These are phyloP conservation scores for Begonia fuchsioides DNA, from an alignment of 306 rosid species.

Conservation along the genomic window DNA sequence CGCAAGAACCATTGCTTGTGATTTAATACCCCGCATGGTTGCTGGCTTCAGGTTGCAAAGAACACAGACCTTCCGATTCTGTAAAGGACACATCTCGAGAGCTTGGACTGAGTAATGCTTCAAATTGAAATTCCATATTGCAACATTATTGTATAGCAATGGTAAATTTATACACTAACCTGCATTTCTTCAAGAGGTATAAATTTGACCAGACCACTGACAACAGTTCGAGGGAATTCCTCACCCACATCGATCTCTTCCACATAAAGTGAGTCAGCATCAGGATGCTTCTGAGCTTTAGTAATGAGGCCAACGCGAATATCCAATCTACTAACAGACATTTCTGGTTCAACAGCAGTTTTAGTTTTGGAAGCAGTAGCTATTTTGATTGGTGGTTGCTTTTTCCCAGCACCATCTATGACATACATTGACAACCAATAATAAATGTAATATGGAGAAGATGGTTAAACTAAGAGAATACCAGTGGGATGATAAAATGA, in stretches of 20 bases:
- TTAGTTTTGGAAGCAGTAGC: conserved; percentile 31
- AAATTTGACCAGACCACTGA: conserved; percentile 82
- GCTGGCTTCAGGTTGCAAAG: conserved; percentile 92
- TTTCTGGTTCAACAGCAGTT: conserved; percentile 37
- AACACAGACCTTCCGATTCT: conserved; percentile 87
- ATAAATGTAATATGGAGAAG: too few relatives aligned
- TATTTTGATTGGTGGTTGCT: conserved; percentile 38
- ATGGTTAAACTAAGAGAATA: too few relatives aligned
- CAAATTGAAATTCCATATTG: too few relatives aligned
- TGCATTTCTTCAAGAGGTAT: conserved; percentile 89
- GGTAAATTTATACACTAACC: conserved; percentile 45
- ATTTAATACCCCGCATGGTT: conserved; percentile 73
- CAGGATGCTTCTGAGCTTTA: conserved; percentile 83
- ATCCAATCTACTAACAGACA: conserved; percentile 72
- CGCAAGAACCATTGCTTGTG: conserved; percentile 97
- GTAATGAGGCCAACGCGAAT: conserved; percentile 77
- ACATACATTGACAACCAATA: too few relatives aligned
- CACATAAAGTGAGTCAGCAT: conserved; percentile 84
- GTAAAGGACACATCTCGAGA: conserved; percentile 7
- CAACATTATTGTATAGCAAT: too few relatives aligned
- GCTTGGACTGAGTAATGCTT: too few relatives aligned
- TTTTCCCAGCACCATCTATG: conserved; percentile 55
- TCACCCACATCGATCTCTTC: conserved; percentile 93
- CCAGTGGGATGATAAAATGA: too few relatives aligned
- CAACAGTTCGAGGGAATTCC: conserved; percentile 68